Base-by-base conservation (phyloP, 371 early-diverging fungal genomes). In the Rhizopus arrhizus region DNA sequence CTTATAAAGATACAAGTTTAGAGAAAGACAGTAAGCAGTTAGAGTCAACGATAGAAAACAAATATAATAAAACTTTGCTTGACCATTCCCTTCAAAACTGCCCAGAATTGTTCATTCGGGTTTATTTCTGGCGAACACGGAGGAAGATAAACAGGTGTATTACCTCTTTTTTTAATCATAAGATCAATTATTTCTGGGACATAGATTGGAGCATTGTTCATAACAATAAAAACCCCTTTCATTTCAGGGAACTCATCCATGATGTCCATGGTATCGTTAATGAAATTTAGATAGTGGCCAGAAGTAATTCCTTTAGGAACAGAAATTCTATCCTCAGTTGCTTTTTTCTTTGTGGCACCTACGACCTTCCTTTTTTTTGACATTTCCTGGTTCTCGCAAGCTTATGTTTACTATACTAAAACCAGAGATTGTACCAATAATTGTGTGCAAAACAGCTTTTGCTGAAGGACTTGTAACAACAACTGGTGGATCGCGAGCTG, bases 271-370 rank as follows among this genome's bases (percentile, higher is more conserved):
- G 36, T 57, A 62, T 62, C 47, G 4, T 53, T 53, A 42, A 57
- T 61, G 57, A 57, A 36, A 35, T 57, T 50, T 53, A 62, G 53
- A 53, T 57, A 57, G 31, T 57, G 63, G 48, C 51, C 56, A 51
- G 29, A 51, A 51, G 62, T 56, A 62, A 56, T 56, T 43, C 7
- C 62, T 35, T 62, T 56, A 57, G 48, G 63, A 53, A 57, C 63
- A 62, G 52, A 57, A 46, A 57, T 52, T 51, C 51, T 49, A 35
- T 53, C 53, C 43, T 57, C 56, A 62, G 57, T 53, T 43, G 52
- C 58, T 36, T 62, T 62, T 22, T 22, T 22, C 22, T 0, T 22
- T 22, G 22, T 22, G 22, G 2, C 22, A 22, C 22, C 22, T 22
- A 22, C 22, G 22, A 22, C 22, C 22, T 2, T 22, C 22, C 22